Conservation (phyloP, 495 filamentous ascomycete genomes). For the Paragyromitra xinjiangensis region DNA sequence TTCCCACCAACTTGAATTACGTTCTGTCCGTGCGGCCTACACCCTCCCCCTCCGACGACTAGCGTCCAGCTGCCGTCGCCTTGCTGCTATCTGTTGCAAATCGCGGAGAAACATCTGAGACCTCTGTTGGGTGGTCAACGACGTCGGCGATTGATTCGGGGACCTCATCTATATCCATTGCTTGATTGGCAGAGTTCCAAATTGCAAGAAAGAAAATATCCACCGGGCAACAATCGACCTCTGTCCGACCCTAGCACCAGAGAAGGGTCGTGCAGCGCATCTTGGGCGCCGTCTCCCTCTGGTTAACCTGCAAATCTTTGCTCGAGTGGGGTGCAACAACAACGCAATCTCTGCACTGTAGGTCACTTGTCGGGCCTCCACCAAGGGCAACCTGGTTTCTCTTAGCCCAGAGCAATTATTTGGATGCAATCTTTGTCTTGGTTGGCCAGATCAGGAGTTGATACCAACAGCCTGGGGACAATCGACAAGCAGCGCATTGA, state of each 20-base stretch:
- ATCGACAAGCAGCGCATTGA: constrained; percentile 51
- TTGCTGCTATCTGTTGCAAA: constrained; percentile 51
- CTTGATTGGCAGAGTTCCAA: constrained; percentile 42
- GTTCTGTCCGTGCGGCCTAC: constrained; percentile 39
- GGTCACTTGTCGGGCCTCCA: constrained; percentile 23
- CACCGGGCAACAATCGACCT: constrained; percentile 39
- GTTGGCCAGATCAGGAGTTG: constrained; percentile 45
- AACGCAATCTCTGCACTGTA: constrained; percentile 52
- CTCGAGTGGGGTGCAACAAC: constrained; percentile 47
- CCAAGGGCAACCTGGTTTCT: constrained; percentile 47
- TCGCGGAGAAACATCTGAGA: constrained; percentile 53
- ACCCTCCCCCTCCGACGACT: constrained; percentile 23
- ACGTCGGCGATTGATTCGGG: constrained; percentile 54
- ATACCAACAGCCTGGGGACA: constrained; percentile 50
- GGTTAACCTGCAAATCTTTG: constrained; percentile 49
- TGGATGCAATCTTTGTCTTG: constrained; percentile 42
- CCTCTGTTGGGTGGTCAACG: constrained; percentile 49
- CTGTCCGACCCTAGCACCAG: constrained; percentile 38
- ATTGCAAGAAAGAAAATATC: constrained; percentile 27
- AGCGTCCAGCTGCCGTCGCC: constrained; percentile 36
- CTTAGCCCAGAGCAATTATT: constrained; percentile 43
- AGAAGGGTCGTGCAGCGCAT: constrained; percentile 49
- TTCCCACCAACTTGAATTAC: constrained; percentile 45
- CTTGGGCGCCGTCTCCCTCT: constrained; percentile 33
- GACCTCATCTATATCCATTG: constrained; percentile 22